These are phyloP conservation scores for Colletotrichum neosansevieriae DNA, from an alignment of 2,329 filamentous ascomycete genomes.

Conservation along the genomic window DNA sequence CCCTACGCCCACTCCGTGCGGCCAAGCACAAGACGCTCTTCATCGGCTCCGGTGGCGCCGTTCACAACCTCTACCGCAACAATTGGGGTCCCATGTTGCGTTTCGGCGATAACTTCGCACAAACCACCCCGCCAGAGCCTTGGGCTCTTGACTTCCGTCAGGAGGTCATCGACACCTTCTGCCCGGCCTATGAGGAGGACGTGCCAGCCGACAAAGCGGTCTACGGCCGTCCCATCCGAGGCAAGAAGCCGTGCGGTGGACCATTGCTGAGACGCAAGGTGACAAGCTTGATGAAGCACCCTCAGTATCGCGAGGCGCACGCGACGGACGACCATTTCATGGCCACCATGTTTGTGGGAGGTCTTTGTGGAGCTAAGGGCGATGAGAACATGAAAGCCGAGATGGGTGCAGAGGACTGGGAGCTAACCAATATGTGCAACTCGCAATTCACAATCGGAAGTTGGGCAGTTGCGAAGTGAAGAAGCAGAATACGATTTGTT, in stretches of 20 bases:
- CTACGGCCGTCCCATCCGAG: slow-evolving; percentile 29
- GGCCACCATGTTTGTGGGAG: slow-evolving; percentile 73
- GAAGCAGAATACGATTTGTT: slow-evolving; percentile 15
- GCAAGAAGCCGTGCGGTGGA: slow-evolving; percentile 52
- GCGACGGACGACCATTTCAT: slow-evolving; percentile 79
- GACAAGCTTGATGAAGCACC: slow-evolving; percentile 76
- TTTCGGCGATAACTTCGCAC: slow-evolving; percentile 73
- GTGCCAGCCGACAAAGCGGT: slow-evolving; percentile 53
- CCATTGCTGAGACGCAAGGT: slow-evolving; percentile 66
- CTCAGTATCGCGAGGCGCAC: slow-evolving; percentile 74
- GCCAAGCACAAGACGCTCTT: slow-evolving; percentile 59
- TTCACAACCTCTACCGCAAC: slow-evolving; percentile 79
- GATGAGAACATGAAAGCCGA: slow-evolving; percentile 57
- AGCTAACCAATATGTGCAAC: slow-evolving; percentile 74
- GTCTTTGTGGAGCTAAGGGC: slow-evolving; percentile 61
- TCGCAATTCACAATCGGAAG: slow-evolving; percentile 68
- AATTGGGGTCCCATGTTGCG: slow-evolving; percentile 72
- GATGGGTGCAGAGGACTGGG: slow-evolving; percentile 73
- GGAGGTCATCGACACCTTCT: slow-evolving; percentile 55
- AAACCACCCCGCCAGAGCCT: slow-evolving; percentile 67
- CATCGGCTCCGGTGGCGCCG: slow-evolving; percentile 70
- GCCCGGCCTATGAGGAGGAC: slow-evolving; percentile 57
- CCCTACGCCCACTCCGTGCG: slow-evolving; percentile 67
- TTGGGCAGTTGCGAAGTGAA: slow-evolving; percentile 43
- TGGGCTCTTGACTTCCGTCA: slow-evolving; percentile 76